Evolutionary conservation across 345 rosid genomes (phyloP).

Genomic region (Gossypium stocksii): DNA sequence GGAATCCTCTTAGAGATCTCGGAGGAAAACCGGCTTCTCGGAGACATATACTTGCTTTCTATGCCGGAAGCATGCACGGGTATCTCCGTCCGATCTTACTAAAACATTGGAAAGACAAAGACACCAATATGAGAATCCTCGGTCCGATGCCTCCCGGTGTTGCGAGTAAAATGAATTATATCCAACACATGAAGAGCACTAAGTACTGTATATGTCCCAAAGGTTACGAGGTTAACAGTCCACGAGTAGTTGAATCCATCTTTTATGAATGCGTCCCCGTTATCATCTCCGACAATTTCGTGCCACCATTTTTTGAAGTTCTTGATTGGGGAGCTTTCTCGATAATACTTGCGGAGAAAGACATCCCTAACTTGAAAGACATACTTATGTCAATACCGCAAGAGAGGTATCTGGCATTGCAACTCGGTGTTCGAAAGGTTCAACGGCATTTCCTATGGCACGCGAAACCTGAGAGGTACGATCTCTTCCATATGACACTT

Average conservation of each 20-base stretch:
- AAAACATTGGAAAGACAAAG: conserved; percentile 83
- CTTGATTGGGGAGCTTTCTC: conserved; percentile 78
- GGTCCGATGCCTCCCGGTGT: conserved; percentile 87
- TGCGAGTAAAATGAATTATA: conserved; percentile 90
- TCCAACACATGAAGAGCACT: conserved; percentile 86
- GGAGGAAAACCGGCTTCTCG: conserved; percentile 80
- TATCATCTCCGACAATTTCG: conserved; percentile 82
- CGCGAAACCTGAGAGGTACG: conserved; percentile 70
- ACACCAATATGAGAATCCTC: conserved; percentile 66
- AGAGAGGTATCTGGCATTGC: conserved; percentile 63
- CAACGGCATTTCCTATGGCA: conserved; percentile 93
- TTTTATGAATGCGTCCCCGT: conserved; percentile 92
- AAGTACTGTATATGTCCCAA: conserved; percentile 89
- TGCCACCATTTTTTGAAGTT: conserved; percentile 85
- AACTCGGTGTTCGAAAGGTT: conserved; percentile 64
- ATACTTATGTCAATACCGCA: conserved; percentile 57
- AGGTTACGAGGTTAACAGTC: conserved; percentile 94
- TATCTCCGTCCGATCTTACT: conserved; percentile 69
- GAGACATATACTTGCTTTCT: conserved; percentile 74
- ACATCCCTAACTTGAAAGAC: conserved; percentile 68
- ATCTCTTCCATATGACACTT: conserved; percentile 86
- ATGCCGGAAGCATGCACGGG: conserved; percentile 85
- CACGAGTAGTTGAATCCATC: conserved; percentile 81
- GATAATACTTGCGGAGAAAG: conserved; percentile 69
- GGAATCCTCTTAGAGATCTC: conserved; percentile 83